Percentiles rank a stretch among this genome's conserved stretches.
phyloP scores from a whole-genome alignment of 2,329 filamentous ascomycete genomes.

The Aspergillus sp. region DNA sequence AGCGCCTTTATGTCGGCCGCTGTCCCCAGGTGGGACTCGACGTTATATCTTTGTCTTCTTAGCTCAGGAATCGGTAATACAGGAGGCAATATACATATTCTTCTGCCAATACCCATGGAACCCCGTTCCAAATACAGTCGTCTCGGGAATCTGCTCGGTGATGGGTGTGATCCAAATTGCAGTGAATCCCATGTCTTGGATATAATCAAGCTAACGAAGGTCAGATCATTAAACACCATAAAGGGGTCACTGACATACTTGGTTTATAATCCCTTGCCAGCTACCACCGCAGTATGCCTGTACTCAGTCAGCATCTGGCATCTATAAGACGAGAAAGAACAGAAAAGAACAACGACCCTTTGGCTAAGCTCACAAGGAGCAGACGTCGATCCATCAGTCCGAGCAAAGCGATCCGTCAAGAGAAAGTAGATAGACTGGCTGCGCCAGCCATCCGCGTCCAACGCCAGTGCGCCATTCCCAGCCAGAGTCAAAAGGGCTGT shows the following conservation, averaged over 20 bases:
- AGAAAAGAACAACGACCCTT: slow-evolving; percentile 7
- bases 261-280: slow-evolving; percentile 48
- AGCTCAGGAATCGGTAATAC: no score
- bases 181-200: slow-evolving; percentile 49
- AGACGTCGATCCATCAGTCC: slow-evolving; percentile 39
- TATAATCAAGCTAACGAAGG: slow-evolving; percentile 46
- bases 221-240: no score
- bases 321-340: slow-evolving; percentile 3
- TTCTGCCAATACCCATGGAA: slow-evolving; percentile 55
- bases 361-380: slow-evolving; percentile 28
- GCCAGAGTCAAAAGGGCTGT: no score
- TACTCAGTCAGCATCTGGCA: no score
- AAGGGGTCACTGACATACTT: no score
- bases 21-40: slow-evolving; percentile 62
- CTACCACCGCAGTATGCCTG: slow-evolving; percentile 49
- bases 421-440: slow-evolving; percentile 47
- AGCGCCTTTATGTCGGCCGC: slow-evolving; percentile 59
- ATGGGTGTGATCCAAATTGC: slow-evolving; percentile 52
- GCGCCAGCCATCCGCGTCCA: no score
- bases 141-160: slow-evolving; percentile 35
- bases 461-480: no score
- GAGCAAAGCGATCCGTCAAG: slow-evolving; percentile 46
- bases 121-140: slow-evolving; percentile 40
- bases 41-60: slow-evolving; percentile 40
- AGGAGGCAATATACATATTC: slow-evolving; percentile 24